Base-by-base conservation (phyloP, 2,329 filamentous ascomycete genomes). In the Rhynchosporium agropyri region DNA sequence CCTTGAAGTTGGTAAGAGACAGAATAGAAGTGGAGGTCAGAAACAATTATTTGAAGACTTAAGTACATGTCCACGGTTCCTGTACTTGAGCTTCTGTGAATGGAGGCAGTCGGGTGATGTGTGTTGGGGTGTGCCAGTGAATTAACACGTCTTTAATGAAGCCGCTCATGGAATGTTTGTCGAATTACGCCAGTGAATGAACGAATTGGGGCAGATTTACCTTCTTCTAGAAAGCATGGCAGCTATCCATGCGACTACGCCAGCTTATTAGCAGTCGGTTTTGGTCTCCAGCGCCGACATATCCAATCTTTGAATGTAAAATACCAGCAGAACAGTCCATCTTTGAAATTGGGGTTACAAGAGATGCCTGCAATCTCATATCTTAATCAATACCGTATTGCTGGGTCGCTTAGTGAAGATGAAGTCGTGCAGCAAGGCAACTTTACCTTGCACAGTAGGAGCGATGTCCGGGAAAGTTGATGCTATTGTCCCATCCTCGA, bases 51-150 rank as follows among this genome's bases (percentile, higher is more conserved):
- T 20, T 1, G 13, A n/a, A 9, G 28, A 20, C 20, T 29, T 40
- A 20, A 40, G 20, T 28, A 42, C 51, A 54, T 54, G 3, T 28
- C 40, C 33, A 29, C 20, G n/a, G 20, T 26, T 26, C 28, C 13
- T 54, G 9, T 54, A 42, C 43, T 20, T 26, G 9, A 46, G 43
- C n/a, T 8, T 6, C 3, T 26, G n/a, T 46, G 4, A 46, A 26
- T 26, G n/a, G 3, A 46, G 43, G 8, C 5, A 26, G 43, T 46
- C n/a, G 15, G 13, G 5, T 3, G n/a, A 46, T 8, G 8, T 46
- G 43, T 46, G n/a, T 46, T 46, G 43, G 43, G n/a, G 26, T 46
- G 26, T 20, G n/a, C 43, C 43, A 20, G n/a, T 46, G n/a, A 46
- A 20, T 46, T 4, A 28, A 36, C 33, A 36, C 33, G 5, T 36